phyloP scores from a whole-genome alignment of 1,139 yeast species.

The Pichia norvegensis region DNA sequence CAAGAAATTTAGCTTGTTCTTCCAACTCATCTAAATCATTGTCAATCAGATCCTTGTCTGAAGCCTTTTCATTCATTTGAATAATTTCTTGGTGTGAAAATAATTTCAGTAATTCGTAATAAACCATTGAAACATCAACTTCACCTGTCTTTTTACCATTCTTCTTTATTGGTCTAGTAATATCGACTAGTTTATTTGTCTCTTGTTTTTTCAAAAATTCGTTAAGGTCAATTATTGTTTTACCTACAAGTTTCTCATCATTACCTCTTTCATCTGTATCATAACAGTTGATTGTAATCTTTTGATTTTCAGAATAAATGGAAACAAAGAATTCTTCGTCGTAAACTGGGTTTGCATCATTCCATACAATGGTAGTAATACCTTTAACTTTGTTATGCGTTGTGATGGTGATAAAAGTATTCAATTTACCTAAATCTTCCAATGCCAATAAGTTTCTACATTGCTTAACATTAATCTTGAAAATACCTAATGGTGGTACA shows the following conservation, averaged over 20 bases:
- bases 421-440: slow-evolving; percentile 61
- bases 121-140: slow-evolving; percentile 32
- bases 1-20: slow-evolving; percentile 37
- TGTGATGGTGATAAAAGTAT: slow-evolving; percentile 58
- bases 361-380: slow-evolving; percentile 43
- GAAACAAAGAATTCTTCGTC: slow-evolving; percentile 57
- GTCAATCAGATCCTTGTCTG: neutral
- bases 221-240: slow-evolving; percentile 35
- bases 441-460: slow-evolving; percentile 52
- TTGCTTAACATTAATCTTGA: slow-evolving; percentile 49
- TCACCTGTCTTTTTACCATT: slow-evolving; percentile 35
- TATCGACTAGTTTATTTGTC: slow-evolving; percentile 10
- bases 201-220: slow-evolving; percentile 11
- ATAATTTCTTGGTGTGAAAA: slow-evolving; percentile 49
- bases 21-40: slow-evolving; percentile 27
- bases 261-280: slow-evolving; percentile 58
- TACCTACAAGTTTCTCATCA: slow-evolving; percentile 58
- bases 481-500: slow-evolving; percentile 57
- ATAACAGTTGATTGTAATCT: slow-evolving; percentile 48
- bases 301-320: slow-evolving; percentile 54
- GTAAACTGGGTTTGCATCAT: slow-evolving; percentile 49
- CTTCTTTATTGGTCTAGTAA: slow-evolving; percentile 6
- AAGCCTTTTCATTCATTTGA: slow-evolving; percentile 26
- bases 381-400: slow-evolving; percentile 52
- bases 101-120: slow-evolving; percentile 50